Evolutionary conservation across 1,284 basidiomycete genomes (phyloP).

Genomic region (Microbotryomycetes sp.): DNA sequence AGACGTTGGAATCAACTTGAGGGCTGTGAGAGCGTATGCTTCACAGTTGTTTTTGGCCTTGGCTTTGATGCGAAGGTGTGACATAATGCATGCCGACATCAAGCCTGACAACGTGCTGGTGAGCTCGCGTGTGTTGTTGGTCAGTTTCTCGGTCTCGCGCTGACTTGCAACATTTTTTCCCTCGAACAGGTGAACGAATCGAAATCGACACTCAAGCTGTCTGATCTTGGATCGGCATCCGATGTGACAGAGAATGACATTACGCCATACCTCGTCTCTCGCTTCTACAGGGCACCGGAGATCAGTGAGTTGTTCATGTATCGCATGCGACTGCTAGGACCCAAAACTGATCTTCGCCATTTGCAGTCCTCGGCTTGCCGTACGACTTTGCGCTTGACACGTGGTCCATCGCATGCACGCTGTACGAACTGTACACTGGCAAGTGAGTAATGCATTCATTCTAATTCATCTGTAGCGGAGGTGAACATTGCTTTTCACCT

Average conservation of each 20-base stretch:
- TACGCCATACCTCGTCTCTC: slow-evolving; percentile 93
- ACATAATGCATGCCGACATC: slow-evolving; percentile 96
- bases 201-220: slow-evolving; percentile 89
- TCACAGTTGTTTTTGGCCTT: slow-evolving; percentile 91
- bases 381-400: slow-evolving; percentile 92
- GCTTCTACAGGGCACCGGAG: slow-evolving; percentile 98
- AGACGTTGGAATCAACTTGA: slow-evolving; percentile 91
- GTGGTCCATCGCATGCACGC: slow-evolving; percentile 95
- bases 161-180: too few species aligned
- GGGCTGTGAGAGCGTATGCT: slow-evolving; percentile 93
- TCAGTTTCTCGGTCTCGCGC: too few species aligned
- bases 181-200: slow-evolving; percentile 75
- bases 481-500: not conserved
- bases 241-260: slow-evolving; percentile 93
- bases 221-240: slow-evolving; percentile 92
- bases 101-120: slow-evolving; percentile 95
- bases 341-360: not conserved
- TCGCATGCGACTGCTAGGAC: too few species aligned
- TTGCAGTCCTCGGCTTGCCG: slow-evolving; percentile 79
- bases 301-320: slow-evolving; percentile 62
- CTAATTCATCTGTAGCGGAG: not conserved
- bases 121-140: slow-evolving; percentile 39
- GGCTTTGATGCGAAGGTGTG: slow-evolving; percentile 75
- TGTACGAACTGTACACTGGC: slow-evolving; percentile 97
- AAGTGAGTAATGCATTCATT: slow-evolving; percentile 47